These are phyloP conservation scores for Calonectria montana DNA, from an alignment of 2,329 filamentous ascomycete species.

Conservation along the genomic window DNA sequence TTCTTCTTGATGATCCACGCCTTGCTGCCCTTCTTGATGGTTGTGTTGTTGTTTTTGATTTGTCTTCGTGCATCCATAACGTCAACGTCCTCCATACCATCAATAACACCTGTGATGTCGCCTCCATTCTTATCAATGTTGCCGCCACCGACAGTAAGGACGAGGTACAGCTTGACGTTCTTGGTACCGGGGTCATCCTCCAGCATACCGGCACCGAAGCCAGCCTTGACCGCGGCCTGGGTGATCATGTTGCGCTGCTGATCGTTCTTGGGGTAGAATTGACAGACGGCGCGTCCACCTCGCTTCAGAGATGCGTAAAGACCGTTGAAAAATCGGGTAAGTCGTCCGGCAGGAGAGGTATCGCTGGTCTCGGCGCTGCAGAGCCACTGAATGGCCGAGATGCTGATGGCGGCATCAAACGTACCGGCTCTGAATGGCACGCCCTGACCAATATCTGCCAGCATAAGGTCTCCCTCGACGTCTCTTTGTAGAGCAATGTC, in stretches of 20 bases:
- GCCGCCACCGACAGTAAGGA: conserved; percentile 84
- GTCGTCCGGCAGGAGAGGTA: conserved; percentile 80
- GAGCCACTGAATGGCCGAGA: conserved; percentile 97
- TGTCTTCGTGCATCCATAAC: conserved; percentile 76
- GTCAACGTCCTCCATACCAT: conserved; percentile 89
- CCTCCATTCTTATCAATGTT: conserved; percentile 64
- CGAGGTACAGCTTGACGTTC: conserved; percentile 95
- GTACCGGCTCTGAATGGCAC: conserved; percentile 91
- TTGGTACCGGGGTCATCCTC: conserved; percentile 98
- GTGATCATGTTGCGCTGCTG: conserved; percentile 93
- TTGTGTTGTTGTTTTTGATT: conserved; percentile 58
- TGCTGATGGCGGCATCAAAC: conserved; percentile 95
- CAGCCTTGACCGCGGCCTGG: conserved; percentile 88
- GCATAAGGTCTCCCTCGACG: conserved; percentile 91
- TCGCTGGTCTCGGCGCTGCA: conserved; percentile 95
- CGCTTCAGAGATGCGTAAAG: conserved; percentile 86
- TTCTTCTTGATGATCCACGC: conserved; percentile 88
- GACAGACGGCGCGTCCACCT: conserved; percentile 91
- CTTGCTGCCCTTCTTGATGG: conserved; percentile 83
- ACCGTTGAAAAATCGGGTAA: conserved; percentile 91
- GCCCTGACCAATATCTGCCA: conserved; percentile 95
- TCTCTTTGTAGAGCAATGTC: conserved; percentile 92
- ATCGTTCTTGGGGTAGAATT: conserved; percentile 98
- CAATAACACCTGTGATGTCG: conserved; percentile 91
- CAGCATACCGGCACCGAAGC: conserved; percentile 93